A percentile compares a stretch with the other conserved stretches of the same genome.
phyloP scores from a whole-genome alignment of 2,329 filamentous ascomycete genomes.

The Neopestalotiopsis sp. region DNA sequence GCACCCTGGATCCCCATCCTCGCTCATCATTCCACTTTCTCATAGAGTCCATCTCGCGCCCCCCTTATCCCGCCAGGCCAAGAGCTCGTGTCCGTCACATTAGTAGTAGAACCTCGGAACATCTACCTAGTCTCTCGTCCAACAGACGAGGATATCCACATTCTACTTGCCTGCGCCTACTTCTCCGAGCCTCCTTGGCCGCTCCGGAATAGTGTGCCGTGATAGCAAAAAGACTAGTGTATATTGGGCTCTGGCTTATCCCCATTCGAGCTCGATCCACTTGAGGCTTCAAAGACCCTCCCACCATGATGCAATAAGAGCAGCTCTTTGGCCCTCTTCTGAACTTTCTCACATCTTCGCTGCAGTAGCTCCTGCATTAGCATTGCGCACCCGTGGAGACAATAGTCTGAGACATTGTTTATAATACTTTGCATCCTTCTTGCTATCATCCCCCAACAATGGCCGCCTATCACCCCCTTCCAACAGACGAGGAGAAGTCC shows the following conservation, averaged over 20 bases:
- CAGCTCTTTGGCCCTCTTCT: background rate
- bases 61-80: background rate
- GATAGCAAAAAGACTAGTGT: background rate
- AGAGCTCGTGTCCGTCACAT: background rate
- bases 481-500: constrained; percentile 9
- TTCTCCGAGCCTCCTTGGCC: constrained; percentile 1
- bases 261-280: constrained; percentile 13
- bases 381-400: background rate
- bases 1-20: background rate
- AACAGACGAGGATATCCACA: background rate
- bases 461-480: constrained; percentile 1
- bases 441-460: background rate
- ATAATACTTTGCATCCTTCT: background rate
- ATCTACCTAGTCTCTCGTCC: background rate
- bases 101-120: background rate
- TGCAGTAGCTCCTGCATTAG: constrained; percentile 18
- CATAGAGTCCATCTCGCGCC: background rate
- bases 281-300: background rate
- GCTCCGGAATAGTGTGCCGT: constrained; percentile 2
- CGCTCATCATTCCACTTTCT: background rate
- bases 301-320: constrained; percentile 8
- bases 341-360: background rate
- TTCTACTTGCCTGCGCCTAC: background rate
- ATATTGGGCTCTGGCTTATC: background rate
- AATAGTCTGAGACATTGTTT: constrained; percentile 12